Evolutionary conservation across 768 basidiomycete species (phyloP).

Genomic region (Lepiota subincarnata): DNA sequence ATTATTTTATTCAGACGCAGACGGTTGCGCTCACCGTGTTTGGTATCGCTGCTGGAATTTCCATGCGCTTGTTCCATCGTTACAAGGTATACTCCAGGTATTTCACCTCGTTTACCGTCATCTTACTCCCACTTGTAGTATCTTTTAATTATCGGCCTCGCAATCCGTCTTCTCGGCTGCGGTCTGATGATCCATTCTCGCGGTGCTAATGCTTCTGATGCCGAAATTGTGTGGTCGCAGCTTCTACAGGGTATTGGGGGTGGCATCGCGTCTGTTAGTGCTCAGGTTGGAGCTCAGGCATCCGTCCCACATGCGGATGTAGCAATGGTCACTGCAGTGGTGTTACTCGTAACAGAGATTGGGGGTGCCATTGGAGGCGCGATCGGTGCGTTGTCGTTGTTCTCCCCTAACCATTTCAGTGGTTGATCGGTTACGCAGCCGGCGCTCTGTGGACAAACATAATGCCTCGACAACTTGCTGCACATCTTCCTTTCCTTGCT

Average conservation of each 20-base stretch:
- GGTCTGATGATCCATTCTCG: constrained; percentile 69
- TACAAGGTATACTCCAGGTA: constrained; percentile 41
- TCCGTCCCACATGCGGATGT: constrained; percentile 62
- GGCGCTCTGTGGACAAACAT: constrained; percentile 60
- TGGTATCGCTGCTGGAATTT: constrained; percentile 54
- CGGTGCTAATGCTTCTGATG: constrained; percentile 51
- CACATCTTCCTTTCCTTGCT: constrained; percentile 48
- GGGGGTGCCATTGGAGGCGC: constrained; percentile 66
- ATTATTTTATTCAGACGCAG: constrained; percentile 62
- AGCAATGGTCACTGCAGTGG: constrained; percentile 62
- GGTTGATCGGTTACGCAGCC: constrained; percentile 27
- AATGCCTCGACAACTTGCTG: constrained; percentile 60
- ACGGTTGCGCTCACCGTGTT: constrained; percentile 59
- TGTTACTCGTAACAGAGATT: constrained; percentile 65
- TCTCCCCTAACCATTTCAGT: neutral
- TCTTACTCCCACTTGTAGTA: constrained; percentile 20
- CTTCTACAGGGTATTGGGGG: constrained; percentile 73
- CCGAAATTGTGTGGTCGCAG: constrained; percentile 61
- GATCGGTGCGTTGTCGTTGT: constrained; percentile 35
- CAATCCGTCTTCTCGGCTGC: constrained; percentile 58
- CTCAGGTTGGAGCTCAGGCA: constrained; percentile 62
- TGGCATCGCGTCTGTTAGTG: constrained; percentile 56
- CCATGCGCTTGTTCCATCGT: constrained; percentile 49
- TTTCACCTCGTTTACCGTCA: neutral
- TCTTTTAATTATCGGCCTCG: constrained; percentile 53